Evolutionary conservation across 805 yeast species (phyloP).

Genomic region (Barnettozyma pratensis): DNA sequence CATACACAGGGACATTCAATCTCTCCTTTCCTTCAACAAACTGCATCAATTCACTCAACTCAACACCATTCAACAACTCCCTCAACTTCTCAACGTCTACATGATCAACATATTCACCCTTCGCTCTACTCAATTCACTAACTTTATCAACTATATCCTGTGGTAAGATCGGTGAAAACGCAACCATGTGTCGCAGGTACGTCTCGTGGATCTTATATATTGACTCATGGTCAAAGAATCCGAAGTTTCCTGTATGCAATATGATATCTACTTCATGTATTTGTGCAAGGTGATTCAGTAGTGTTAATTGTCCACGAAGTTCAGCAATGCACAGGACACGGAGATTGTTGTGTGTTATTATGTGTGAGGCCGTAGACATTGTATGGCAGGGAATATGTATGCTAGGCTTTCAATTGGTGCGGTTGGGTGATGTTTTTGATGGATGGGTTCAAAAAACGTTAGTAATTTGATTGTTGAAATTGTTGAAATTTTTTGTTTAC

Average conservation of each 20-base stretch:
- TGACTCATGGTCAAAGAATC: constrained; percentile 61
- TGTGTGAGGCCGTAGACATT: constrained; percentile 12
- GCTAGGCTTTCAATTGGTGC: not conserved
- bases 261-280: constrained; percentile 45
- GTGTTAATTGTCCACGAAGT: constrained; percentile 47
- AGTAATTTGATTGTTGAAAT: too few species aligned
- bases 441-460: too few species aligned
- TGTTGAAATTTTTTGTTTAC: too few species aligned
- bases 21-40: constrained; percentile 39
- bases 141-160: constrained; percentile 44
- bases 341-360: constrained; percentile 27
- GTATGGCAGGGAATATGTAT: not conserved
- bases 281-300: constrained; percentile 44
- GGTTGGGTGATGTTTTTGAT: too few species aligned
- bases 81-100: constrained; percentile 27
- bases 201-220: constrained; percentile 49
- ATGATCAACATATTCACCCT: constrained; percentile 37
- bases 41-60: constrained; percentile 47
- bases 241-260: constrained; percentile 75
- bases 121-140: constrained; percentile 44
- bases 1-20: constrained; percentile 61
- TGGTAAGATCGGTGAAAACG: constrained; percentile 56
- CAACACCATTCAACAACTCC: constrained; percentile 29
- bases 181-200: constrained; percentile 60
- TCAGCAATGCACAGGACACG: constrained; percentile 50